Conservation (phyloP, 148 eudicot species). For the Diospyros kaki region DNA sequence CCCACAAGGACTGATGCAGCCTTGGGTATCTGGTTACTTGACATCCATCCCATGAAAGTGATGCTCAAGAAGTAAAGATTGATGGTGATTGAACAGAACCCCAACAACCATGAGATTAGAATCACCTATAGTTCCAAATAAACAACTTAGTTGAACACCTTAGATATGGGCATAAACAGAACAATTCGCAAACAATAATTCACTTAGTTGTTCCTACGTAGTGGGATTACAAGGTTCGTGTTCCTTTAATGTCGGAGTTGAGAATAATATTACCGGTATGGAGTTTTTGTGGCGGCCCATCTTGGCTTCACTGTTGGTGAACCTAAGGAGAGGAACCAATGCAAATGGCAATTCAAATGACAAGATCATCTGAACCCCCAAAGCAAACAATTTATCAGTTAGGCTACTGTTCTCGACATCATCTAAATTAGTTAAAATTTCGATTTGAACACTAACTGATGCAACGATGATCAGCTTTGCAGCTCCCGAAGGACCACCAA, state of each 20-base stretch:
- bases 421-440: background rate
- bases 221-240: too few species aligned
- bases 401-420: background rate
- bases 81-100: conserved; percentile 16
- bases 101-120: conserved; percentile 14
- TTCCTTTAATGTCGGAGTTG: too few species aligned
- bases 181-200: too few species aligned
- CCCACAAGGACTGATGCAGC: conserved; percentile 10
- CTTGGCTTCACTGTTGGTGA: conserved; percentile 19
- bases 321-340: conserved; percentile 22
- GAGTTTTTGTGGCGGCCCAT: conserved; percentile 20
- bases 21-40: background rate
- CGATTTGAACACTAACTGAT: conserved; percentile 7
- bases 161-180: background rate
- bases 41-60: background rate
- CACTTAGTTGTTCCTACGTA: too few species aligned
- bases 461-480: conserved; percentile 15
- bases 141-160: background rate
- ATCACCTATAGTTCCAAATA: conserved; percentile 4
- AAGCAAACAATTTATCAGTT: background rate
- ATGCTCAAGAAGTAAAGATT: conserved; percentile 17
- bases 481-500: conserved; percentile 15
- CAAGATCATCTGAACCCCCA: conserved; percentile 17
- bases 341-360: conserved; percentile 18
- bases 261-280: conserved; percentile 1